Percentiles rank a stretch among this genome's conserved stretches.
Conservation (phyloP, 2,329 filamentous ascomycete genomes). For the Metarhizium humberi region DNA sequence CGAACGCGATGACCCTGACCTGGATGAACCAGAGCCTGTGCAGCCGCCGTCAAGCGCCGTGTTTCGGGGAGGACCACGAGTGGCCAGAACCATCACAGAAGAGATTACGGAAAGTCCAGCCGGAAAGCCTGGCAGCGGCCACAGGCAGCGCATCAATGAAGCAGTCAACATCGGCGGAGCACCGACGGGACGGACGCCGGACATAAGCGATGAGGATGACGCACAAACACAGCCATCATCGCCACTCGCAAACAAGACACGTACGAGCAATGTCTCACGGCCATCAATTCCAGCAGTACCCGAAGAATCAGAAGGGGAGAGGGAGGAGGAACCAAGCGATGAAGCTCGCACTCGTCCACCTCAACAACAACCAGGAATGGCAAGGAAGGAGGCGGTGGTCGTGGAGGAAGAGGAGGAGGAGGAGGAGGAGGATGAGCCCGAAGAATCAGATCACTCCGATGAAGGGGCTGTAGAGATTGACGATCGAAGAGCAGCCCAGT, state of each 20-base stretch:
- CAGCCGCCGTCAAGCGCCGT: constrained; percentile 5
- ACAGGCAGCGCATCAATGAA: background rate
- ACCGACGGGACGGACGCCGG: background rate
- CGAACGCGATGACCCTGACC: background rate
- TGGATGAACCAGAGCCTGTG: constrained; percentile 2
- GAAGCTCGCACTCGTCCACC: background rate
- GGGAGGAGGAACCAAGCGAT: constrained; percentile 17
- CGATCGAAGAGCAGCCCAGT: constrained; percentile 31
- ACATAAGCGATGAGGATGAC: background rate
- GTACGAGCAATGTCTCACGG: constrained; percentile 19
- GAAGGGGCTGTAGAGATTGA: constrained; percentile 35
- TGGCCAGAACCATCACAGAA: background rate
- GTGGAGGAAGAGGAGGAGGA: constrained; percentile 9
- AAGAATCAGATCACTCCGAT: constrained; percentile 10
- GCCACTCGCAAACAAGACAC: constrained; percentile 32
- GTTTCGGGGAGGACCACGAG: background rate
- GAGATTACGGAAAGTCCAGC: constrained; percentile 1
- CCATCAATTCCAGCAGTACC: background rate
- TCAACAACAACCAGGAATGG: background rate
- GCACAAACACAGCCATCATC: constrained; percentile 23
- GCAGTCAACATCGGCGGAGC: background rate
- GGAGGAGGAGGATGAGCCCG: constrained; percentile 9
- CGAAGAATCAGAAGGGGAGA: constrained; percentile 9
- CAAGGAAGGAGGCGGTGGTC: constrained; percentile 3
- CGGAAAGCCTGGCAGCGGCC: background rate